phyloP scores from a whole-genome alignment of 768 basidiomycete genomes.

The Boletus huronensis region DNA sequence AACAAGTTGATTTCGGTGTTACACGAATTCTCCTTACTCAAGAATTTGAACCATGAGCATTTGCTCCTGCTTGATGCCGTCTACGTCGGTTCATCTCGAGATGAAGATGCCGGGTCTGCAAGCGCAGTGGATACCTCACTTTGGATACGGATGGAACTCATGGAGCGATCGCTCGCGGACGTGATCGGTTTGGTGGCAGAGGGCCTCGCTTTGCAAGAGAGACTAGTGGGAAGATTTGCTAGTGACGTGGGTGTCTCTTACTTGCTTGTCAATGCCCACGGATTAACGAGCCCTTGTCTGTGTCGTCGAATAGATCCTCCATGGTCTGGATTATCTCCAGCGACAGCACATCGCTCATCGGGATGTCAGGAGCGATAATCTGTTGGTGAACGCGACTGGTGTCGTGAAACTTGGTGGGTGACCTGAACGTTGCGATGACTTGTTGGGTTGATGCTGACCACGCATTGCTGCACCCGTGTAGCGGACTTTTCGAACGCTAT shows the following conservation, averaged over 20 bases:
- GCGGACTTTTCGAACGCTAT: constrained; percentile 83
- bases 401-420: constrained; percentile 70
- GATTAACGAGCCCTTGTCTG: background rate
- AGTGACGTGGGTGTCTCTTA: constrained; percentile 58
- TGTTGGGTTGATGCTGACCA: background rate
- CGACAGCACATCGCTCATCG: constrained; percentile 70
- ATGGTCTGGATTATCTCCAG: constrained; percentile 65
- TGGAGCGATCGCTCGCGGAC: constrained; percentile 86
- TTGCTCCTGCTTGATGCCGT: constrained; percentile 65
- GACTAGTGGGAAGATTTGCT: constrained; percentile 69
- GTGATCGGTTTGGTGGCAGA: constrained; percentile 60
- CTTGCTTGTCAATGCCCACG: background rate
- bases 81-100: constrained; percentile 52
- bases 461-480: constrained; percentile 21
- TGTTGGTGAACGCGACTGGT: constrained; percentile 66
- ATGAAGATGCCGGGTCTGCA: constrained; percentile 20
- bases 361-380: constrained; percentile 81
- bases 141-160: constrained; percentile 88
- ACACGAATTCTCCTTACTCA: constrained; percentile 59
- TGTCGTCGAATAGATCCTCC: constrained; percentile 46
- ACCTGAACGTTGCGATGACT: background rate
- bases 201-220: constrained; percentile 64
- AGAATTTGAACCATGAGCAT: constrained; percentile 54
- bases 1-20: constrained; percentile 63
- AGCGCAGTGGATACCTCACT: constrained; percentile 49